These are phyloP conservation scores for Apostasia ramifera DNA, from an alignment of 106 monocot species.

Conservation along the genomic window DNA sequence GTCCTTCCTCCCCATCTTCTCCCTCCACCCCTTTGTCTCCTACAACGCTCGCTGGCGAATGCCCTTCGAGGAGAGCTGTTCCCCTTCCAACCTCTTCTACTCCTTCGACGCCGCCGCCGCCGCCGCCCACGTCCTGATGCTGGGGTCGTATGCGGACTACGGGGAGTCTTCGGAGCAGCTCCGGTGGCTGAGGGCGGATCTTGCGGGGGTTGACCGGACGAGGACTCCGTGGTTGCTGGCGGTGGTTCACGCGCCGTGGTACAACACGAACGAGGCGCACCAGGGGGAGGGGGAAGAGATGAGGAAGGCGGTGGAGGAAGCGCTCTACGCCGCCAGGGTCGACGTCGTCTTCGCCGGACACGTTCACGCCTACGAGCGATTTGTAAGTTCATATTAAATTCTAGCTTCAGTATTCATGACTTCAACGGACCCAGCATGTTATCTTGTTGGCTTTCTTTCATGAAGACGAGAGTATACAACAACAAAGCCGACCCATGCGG, in stretches of 20 bases:
- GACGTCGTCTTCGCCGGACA: slow-evolving; percentile 75
- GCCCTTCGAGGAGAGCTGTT: slow-evolving; percentile 54
- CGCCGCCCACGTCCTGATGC: slow-evolving; percentile 66
- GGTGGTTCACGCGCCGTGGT: slow-evolving; percentile 85
- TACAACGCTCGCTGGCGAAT: slow-evolving; percentile 79
- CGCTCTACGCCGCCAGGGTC: slow-evolving; percentile 48
- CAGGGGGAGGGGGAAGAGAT: slow-evolving; percentile 80
- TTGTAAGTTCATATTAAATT: slow-evolving; percentile 36
- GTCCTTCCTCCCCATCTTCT: slow-evolving; percentile 16
- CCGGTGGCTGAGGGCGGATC: slow-evolving; percentile 56
- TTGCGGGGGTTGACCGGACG: slow-evolving; percentile 43
- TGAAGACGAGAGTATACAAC: slow-evolving; percentile 61
- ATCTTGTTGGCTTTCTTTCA: background rate
- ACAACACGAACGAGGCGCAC: slow-evolving; percentile 75
- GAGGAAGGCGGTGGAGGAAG: slow-evolving; percentile 57
- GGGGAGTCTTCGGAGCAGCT: slow-evolving; percentile 42
- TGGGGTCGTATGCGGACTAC: slow-evolving; percentile 70
- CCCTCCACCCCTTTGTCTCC: slow-evolving; percentile 29
- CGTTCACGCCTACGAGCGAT: slow-evolving; percentile 87
- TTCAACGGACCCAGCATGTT: background rate
- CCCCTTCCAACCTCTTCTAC: slow-evolving; percentile 65
- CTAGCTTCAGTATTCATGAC: background rate
- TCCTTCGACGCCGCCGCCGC: slow-evolving; percentile 72
- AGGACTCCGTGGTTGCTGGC: slow-evolving; percentile 65
- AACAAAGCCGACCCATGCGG: slow-evolving; percentile 45